phyloP scores from a whole-genome alignment of 108 stramenopile genomes.

The Asterionellopsis glacialis region DNA sequence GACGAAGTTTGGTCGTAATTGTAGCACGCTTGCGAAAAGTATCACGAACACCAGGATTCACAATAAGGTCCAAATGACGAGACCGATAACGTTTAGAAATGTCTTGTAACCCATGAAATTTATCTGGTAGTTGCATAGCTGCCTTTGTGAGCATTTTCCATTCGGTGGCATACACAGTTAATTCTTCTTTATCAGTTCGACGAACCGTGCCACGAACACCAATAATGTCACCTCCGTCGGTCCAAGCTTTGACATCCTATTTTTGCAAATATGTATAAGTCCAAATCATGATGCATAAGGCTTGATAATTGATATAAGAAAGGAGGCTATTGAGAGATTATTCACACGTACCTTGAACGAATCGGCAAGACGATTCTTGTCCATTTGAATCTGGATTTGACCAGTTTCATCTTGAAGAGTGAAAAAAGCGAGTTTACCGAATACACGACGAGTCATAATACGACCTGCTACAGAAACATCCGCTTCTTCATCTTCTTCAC shows the following conservation, averaged over 20 bases:
- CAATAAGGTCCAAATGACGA: constrained; percentile 94
- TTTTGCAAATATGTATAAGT: neutral
- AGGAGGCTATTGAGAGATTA: neutral
- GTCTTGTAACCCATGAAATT: constrained; percentile 93
- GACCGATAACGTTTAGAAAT: constrained; percentile 91
- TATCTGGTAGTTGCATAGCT: constrained; percentile 91
- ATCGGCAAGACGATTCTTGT: constrained; percentile 81
- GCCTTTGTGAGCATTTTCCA: constrained; percentile 98
- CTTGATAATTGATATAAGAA: neutral
- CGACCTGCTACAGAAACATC: constrained; percentile 88
- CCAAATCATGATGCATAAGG: neutral
- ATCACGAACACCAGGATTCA: constrained; percentile 88
- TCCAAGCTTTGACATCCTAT: constrained; percentile 88
- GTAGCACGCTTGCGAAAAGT: constrained; percentile 88
- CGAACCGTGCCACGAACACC: constrained; percentile 90
- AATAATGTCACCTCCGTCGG: constrained; percentile 93
- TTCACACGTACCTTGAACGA: constrained; percentile 58
- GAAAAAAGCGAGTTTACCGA: constrained; percentile 97
- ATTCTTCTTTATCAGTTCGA: constrained; percentile 95
- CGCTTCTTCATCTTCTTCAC: constrained; percentile 75
- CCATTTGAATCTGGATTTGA: constrained; percentile 90
- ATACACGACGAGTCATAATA: constrained; percentile 91
- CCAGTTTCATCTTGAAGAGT: constrained; percentile 90
- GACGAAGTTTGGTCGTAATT: constrained; percentile 86
- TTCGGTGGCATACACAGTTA: constrained; percentile 88